These are phyloP conservation scores for Leucaena leucocephala DNA, from an alignment of 306 rosid genomes.

Conservation along the genomic window DNA sequence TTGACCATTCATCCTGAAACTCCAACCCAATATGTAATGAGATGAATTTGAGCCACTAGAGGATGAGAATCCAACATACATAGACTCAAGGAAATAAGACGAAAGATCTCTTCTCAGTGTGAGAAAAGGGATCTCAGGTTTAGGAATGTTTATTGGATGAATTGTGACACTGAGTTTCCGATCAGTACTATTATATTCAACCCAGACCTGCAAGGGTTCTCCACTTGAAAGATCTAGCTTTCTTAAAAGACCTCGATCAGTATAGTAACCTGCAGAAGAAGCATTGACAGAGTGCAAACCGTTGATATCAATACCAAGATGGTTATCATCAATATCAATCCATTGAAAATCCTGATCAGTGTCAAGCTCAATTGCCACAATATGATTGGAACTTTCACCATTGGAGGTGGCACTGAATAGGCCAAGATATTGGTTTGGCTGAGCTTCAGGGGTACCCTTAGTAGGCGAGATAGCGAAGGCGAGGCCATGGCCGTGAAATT, in stretches of 20 bases:
- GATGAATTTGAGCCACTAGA: not conserved
- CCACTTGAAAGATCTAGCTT: not conserved
- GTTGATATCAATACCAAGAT: not conserved
- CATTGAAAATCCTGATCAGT: not conserved
- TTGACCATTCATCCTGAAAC: not conserved
- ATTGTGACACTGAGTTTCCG: not conserved
- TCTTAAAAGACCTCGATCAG: not conserved
- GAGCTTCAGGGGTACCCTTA: not conserved
- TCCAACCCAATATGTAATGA: conserved; percentile 1
- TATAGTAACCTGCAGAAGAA: not conserved
- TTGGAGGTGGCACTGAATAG: not conserved
- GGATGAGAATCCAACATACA: not conserved
- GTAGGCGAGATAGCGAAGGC: not conserved
- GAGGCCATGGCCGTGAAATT: not conserved
- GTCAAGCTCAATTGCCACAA: not conserved
- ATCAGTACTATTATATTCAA: not conserved
- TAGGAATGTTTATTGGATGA: not conserved
- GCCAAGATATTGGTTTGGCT: not conserved
- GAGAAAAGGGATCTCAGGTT: not conserved
- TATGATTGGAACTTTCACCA: not conserved
- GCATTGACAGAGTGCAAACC: not conserved
- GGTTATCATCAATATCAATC: not conserved
- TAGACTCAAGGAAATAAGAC: not conserved
- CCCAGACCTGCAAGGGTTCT: not conserved
- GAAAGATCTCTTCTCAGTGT: not conserved